phyloP scores from a whole-genome alignment of 2,329 filamentous ascomycete species.

The Talaromyces atroroseus region DNA sequence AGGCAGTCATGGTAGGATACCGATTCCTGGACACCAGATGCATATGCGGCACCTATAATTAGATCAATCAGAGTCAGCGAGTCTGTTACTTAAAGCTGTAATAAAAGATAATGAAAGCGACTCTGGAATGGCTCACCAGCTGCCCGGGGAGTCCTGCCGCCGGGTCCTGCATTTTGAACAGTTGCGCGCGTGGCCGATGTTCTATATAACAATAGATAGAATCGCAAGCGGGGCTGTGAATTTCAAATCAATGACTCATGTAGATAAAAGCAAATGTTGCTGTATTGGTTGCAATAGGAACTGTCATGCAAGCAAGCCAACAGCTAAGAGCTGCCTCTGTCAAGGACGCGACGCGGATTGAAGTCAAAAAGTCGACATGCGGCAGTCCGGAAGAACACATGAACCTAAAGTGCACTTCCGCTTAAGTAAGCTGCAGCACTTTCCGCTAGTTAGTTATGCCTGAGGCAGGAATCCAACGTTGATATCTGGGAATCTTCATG shows the following conservation, averaged over 20 bases:
- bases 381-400: conserved; percentile 15
- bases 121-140: conserved; percentile 33
- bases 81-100: conserved; percentile 5
- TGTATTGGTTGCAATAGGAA: not conserved
- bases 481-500: too few relatives aligned
- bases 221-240: not conserved
- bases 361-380: conserved; percentile 12
- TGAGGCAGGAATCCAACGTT: not conserved
- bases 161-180: conserved; percentile 41
- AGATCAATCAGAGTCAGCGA: not conserved
- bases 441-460: not conserved
- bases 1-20: conserved; percentile 66
- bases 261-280: not conserved
- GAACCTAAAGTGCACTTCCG: conserved; percentile 15
- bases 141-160: conserved; percentile 41
- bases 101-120: not conserved
- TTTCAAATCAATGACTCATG: not conserved
- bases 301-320: not conserved
- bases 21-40: conserved; percentile 81
- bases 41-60: conserved; percentile 69
- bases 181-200: conserved; percentile 21
- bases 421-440: conserved; percentile 15
- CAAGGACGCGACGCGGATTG: conserved; percentile 12
- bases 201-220: not conserved
- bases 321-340: not conserved